Percentiles rank a stretch among this genome's conserved stretches.
Conservation (phyloP, 495 filamentous ascomycete species). For the Podospora appendiculata region DNA sequence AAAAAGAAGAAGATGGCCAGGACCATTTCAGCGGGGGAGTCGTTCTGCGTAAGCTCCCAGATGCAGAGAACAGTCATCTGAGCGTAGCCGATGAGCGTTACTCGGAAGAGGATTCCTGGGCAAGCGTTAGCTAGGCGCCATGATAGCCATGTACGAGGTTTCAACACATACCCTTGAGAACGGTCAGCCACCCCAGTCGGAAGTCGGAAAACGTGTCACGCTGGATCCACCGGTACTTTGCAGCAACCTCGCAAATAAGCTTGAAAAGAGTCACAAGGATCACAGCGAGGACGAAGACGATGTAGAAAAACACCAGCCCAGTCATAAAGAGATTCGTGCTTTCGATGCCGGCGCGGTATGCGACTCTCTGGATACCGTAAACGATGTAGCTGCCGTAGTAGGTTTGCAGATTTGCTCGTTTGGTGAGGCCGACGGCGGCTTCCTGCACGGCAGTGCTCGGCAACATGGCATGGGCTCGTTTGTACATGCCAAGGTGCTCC, state of each 20-base stretch:
- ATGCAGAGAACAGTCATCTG: conserved; percentile 87
- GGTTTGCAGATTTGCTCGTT: conserved; percentile 40
- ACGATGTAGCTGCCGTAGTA: conserved; percentile 55
- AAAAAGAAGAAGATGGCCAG: conserved; percentile 86
- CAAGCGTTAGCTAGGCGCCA: conserved; percentile 6
- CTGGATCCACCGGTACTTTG: conserved; percentile 68
- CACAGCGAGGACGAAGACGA: conserved; percentile 67
- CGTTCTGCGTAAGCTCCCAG: conserved; percentile 84
- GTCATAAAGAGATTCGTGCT: conserved; percentile 92
- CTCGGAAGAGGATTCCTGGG: conserved; percentile 78
- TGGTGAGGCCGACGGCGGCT: conserved; percentile 28
- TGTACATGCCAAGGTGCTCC: conserved; percentile 31
- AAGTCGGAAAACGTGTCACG: conserved; percentile 88
- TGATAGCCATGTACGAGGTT: neutral
- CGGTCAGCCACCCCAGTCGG: conserved; percentile 68
- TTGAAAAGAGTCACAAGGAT: conserved; percentile 75
- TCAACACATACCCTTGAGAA: conserved; percentile 19
- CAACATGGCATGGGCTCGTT: conserved; percentile 39
- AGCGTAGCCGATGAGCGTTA: conserved; percentile 88
- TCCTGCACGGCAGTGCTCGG: conserved; percentile 27
- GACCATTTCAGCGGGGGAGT: conserved; percentile 83
- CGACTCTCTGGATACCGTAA: conserved; percentile 81
- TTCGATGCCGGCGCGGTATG: conserved; percentile 79
- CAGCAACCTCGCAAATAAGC: conserved; percentile 60
- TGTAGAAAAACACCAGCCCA: conserved; percentile 79